Evolutionary conservation across 371 early-diverging fungal species (phyloP), one percentile per base, ranked within the genome.

Genomic region (Mucor racemosus): DNA sequence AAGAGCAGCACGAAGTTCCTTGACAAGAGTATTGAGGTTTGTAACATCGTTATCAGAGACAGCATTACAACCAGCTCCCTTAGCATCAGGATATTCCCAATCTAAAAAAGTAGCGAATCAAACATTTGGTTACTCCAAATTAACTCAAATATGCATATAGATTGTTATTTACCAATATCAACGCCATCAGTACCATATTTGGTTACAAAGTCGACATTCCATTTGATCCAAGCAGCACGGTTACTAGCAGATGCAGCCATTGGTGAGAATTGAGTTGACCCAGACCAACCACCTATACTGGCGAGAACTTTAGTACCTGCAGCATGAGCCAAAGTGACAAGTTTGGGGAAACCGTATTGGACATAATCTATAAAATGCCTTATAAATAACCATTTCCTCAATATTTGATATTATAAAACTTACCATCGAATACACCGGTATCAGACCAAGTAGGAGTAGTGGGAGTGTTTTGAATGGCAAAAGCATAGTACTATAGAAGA

Each of bases 221-320:
- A 76, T 7, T 82, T 69, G 54, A 91, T 83, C 50, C 90, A 86
- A 0, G 66, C 74, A 17, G 72, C 66, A 56, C 92, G 86, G 0
- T 71, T 39, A 7, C 62, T 33, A 15, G 77, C 64, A 59, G 68
- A 65, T 8, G 85, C 84, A 4, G 79, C 85, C 59, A 91, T 85
- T 0, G 79, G 58, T 0, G 88, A 86, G 26, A 73, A 73, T 13
- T 41, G 26, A 21, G 69, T 65, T 8, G 59, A 40, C 7, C 91
- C 92, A 44, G 85, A 86, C 90, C 93, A 93, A 1, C 95, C 95
- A 55, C 95, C 90, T 31, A 90, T 62, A 26, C 83, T 80, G 7
- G 88, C 66, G 5, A 84, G 59, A 0, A 88, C 77, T 61, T 90
- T 90, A 65, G 79, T 75, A n/a, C 75, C 69, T 14, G 75, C 75